Evolutionary conservation across 1,284 basidiomycete genomes (phyloP).

Genomic region (Pyrrhoderma noxium): DNA sequence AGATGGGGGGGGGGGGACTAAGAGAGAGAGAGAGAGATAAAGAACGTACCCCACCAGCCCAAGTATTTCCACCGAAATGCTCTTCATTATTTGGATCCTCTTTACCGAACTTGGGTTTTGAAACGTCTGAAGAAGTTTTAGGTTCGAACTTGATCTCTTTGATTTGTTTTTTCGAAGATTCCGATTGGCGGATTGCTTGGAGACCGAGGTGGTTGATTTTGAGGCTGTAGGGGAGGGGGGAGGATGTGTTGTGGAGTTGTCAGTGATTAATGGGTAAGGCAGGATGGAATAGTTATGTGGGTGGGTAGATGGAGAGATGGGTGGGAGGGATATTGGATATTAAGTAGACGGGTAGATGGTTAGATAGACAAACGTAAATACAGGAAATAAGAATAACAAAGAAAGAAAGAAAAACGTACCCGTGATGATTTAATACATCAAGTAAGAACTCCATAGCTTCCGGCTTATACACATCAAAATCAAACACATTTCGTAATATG

Average conservation of each 20-base stretch:
- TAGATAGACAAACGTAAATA: no score
- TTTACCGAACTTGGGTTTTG: constrained; percentile 50
- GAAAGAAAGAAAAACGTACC: constrained; percentile 31
- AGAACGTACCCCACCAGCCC: constrained; percentile 50
- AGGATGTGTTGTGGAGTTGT: no score
- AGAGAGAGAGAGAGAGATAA: not conserved
- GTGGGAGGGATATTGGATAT: no score
- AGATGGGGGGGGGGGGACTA: no score
- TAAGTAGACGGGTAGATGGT: no score
- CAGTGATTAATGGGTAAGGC: no score
- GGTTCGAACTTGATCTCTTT: constrained; percentile 53
- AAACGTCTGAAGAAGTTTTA: constrained; percentile 37
- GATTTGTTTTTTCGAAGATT: constrained; percentile 40
- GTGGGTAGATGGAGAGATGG: no score
- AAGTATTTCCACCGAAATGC: constrained; percentile 53
- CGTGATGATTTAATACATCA: constrained; percentile 50
- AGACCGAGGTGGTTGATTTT: constrained; percentile 46
- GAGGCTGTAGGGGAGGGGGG: no score
- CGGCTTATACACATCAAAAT: constrained; percentile 59
- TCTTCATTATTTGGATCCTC: constrained; percentile 47
- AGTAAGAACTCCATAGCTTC: constrained; percentile 55
- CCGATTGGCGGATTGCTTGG: constrained; percentile 48
- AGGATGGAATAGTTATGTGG: no score
- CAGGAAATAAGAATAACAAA: not conserved
- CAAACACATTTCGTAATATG: constrained; percentile 55